phyloP scores from a whole-genome alignment of 257 asterid genomes.

The Nicotiana tomentosiformis region DNA sequence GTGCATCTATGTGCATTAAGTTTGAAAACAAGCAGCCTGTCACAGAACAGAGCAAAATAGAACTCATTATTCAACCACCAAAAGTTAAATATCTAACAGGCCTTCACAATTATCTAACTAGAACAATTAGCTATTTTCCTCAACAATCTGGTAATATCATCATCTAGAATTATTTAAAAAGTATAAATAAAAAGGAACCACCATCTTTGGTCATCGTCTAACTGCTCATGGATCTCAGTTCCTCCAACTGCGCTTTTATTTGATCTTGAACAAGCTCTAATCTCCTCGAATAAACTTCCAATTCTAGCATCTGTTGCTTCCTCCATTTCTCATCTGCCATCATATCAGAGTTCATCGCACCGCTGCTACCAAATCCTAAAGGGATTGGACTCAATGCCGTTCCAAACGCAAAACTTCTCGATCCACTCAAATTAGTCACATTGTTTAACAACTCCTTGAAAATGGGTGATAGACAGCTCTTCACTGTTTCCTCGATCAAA shows the following conservation, averaged over 20 bases:
- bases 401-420: slow-evolving; percentile 22
- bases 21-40: slow-evolving; percentile 24
- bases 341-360: slow-evolving; percentile 35
- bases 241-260: slow-evolving; percentile 76
- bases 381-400: slow-evolving; percentile 49
- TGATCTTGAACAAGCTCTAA: slow-evolving; percentile 95
- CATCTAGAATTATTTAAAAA: background rate
- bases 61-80: slow-evolving; percentile 50
- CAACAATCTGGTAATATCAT: slow-evolving; percentile 23
- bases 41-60: slow-evolving; percentile 22
- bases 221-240: slow-evolving; percentile 66
- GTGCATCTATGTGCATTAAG: background rate
- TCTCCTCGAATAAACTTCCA: slow-evolving; percentile 91
- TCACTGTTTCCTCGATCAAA: slow-evolving; percentile 84
- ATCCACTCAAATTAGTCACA: slow-evolving; percentile 32
- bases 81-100: slow-evolving; percentile 33
- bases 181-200: background rate
- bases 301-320: slow-evolving; percentile 88
- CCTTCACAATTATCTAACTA: slow-evolving; percentile 19
- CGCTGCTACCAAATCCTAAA: slow-evolving; percentile 39
- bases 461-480: slow-evolving; percentile 75
- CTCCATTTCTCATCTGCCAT: slow-evolving; percentile 66
- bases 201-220: slow-evolving; percentile 14
- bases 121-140: slow-evolving; percentile 19
- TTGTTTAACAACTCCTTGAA: slow-evolving; percentile 65